Conservation (phyloP, 2,329 filamentous ascomycete species). For the Scedosporium aurantiacum region DNA sequence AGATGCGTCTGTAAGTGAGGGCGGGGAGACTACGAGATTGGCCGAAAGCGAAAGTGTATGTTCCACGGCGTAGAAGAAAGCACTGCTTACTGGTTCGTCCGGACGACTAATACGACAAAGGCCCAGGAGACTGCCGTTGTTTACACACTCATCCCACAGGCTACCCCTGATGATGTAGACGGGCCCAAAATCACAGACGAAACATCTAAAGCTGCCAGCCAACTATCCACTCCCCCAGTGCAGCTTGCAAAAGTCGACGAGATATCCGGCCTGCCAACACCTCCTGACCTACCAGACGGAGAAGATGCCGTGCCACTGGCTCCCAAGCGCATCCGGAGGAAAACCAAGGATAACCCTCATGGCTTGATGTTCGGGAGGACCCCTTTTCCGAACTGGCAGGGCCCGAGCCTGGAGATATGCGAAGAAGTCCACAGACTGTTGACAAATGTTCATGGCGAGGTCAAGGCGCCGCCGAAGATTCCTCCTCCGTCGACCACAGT, state of each 20-base stretch:
- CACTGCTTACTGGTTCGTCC: not conserved
- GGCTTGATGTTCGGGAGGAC: constrained; percentile 42
- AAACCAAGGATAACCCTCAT: constrained; percentile 28
- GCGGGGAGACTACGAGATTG: not conserved
- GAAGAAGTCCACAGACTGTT: constrained; percentile 57
- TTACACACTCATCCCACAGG: not conserved
- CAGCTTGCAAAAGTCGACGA: not conserved
- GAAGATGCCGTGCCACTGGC: not conserved
- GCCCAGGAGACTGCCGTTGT: not conserved
- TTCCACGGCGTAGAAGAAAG: not conserved
- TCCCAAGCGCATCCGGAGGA: constrained; percentile 11
- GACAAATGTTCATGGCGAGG: constrained; percentile 52
- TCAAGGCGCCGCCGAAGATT: constrained; percentile 53
- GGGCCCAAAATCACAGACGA: not conserved
- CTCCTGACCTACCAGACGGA: not conserved
- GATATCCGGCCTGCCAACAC: not conserved
- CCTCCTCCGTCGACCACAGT: constrained; percentile 59
- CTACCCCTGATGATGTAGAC: not conserved
- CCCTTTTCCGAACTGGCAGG: constrained; percentile 57
- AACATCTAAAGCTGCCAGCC: not conserved
- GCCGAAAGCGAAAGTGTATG: not conserved
- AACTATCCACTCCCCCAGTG: not conserved
- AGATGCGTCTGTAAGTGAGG: not conserved
- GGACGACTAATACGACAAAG: not conserved
- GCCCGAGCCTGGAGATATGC: constrained; percentile 59